Conservation (phyloP, 139 green algal genomes). For the Chlamydomonas sphaeroides region DNA sequence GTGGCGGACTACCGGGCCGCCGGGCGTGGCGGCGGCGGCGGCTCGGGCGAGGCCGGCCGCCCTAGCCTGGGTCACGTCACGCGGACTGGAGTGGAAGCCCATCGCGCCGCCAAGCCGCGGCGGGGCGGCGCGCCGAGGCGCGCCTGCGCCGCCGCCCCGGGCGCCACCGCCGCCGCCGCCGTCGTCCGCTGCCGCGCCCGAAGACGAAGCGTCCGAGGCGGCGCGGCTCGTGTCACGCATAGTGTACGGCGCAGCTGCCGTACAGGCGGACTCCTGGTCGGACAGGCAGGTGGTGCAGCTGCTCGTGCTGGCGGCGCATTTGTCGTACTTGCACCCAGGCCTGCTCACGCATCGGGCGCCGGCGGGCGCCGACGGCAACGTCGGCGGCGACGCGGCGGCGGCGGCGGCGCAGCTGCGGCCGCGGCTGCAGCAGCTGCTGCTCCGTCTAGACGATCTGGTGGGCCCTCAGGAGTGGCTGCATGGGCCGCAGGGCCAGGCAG, state of each 20-base stretch:
- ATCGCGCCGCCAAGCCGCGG: too few relatives aligned
- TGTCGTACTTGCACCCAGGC: neutral
- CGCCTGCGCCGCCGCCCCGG: neutral
- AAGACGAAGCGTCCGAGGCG: too few relatives aligned
- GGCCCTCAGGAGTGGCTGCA: neutral
- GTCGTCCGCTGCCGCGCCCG: neutral
- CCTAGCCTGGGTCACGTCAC: too few relatives aligned
- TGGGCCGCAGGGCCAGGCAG: neutral
- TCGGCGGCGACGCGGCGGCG: neutral
- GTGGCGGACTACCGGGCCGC: too few relatives aligned
- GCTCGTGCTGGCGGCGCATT: neutral
- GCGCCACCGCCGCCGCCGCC: neutral
- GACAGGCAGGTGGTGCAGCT: conserved; percentile 2
- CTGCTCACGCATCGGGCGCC: too few relatives aligned
- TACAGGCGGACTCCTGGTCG: neutral
- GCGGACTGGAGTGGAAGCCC: too few relatives aligned
- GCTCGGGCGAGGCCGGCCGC: too few relatives aligned
- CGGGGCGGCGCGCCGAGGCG: neutral
- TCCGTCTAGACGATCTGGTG: conserved; percentile 16
- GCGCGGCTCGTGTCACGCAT: too few relatives aligned
- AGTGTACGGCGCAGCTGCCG: neutral
- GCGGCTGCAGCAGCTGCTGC: conserved; percentile 28
- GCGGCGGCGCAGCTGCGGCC: neutral
- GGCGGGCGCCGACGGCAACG: too few relatives aligned
- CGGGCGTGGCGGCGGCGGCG: too few relatives aligned